phyloP scores from a whole-genome alignment of 2,329 filamentous ascomycete species.

The Cladobotryum protrusum region DNA sequence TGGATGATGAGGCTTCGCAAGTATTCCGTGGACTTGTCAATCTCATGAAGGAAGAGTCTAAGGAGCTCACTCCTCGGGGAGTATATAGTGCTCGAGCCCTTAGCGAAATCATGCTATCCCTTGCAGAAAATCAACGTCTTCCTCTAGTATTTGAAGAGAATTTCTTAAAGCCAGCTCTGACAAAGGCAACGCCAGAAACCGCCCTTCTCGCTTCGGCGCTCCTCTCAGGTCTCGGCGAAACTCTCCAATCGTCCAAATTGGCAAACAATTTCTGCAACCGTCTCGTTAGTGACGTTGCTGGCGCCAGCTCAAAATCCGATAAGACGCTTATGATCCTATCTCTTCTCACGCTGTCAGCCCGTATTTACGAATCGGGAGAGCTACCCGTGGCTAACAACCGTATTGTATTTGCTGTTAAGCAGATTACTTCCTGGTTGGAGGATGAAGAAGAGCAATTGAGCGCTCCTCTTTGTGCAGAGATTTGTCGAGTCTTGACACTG shows the following conservation, averaged over 20 bases:
- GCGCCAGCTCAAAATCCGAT: constrained; percentile 35
- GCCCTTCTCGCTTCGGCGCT: constrained; percentile 45
- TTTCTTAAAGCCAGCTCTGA: constrained; percentile 38
- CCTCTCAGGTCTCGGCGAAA: constrained; percentile 46
- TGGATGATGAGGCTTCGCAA: constrained; percentile 26
- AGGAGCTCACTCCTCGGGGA: constrained; percentile 34
- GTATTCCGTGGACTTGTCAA: constrained; percentile 37
- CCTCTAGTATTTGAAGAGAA: constrained; percentile 40
- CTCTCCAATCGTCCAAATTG: constrained; percentile 40
- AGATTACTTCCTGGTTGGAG: constrained; percentile 67
- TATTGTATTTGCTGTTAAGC: constrained; percentile 74
- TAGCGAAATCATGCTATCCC: constrained; percentile 41
- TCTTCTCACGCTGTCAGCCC: constrained; percentile 47
- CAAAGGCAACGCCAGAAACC: constrained; percentile 42
- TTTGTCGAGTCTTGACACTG: constrained; percentile 50
- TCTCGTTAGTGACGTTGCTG: constrained; percentile 55
- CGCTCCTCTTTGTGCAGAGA: constrained; percentile 40
- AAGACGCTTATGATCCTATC: constrained; percentile 45
- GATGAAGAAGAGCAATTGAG: constrained; percentile 37
- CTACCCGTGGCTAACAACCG: constrained; percentile 59
- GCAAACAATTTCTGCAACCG: constrained; percentile 52
- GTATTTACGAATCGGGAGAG: constrained; percentile 45
- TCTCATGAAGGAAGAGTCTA: constrained; percentile 39
- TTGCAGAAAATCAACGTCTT: constrained; percentile 43
- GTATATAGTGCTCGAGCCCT: constrained; percentile 50